These are phyloP conservation scores for Eucalyptus virginea DNA, from an alignment of 345 rosid species.

Conservation along the genomic window DNA sequence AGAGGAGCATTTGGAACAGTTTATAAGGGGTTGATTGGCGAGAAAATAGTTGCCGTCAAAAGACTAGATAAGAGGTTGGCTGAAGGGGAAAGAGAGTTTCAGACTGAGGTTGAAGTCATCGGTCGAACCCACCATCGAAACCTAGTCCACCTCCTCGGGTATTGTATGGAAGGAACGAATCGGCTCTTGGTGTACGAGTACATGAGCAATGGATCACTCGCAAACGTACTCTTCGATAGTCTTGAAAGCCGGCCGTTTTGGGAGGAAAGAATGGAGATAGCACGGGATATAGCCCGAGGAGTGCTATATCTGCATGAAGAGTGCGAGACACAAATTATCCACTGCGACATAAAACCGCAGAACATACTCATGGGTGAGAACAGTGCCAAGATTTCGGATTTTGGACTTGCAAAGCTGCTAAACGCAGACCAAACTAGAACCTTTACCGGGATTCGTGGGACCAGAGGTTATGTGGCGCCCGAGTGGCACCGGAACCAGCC, in stretches of 20 bases:
- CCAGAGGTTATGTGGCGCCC: slow-evolving; percentile 13
- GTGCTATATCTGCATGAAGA: neutral
- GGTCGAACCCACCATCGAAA: slow-evolving; percentile 16
- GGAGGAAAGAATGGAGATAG: slow-evolving; percentile 1
- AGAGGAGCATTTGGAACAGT: slow-evolving; percentile 11
- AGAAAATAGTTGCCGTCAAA: slow-evolving; percentile 5
- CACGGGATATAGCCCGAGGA: slow-evolving; percentile 7
- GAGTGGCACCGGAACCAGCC: slow-evolving; percentile 14
- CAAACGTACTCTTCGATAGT: slow-evolving; percentile 1
- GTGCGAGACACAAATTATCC: slow-evolving; percentile 12
- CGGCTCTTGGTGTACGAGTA: slow-evolving; percentile 9
- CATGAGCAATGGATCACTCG: slow-evolving; percentile 14
- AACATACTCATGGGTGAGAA: slow-evolving; percentile 9
- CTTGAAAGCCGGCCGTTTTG: neutral
- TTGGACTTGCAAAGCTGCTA: slow-evolving; percentile 6
- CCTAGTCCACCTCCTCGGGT: slow-evolving; percentile 7
- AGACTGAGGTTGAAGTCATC: slow-evolving; percentile 2
- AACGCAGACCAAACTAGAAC: slow-evolving; percentile 12
- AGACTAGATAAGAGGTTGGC: neutral
- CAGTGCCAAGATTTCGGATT: slow-evolving; percentile 8
- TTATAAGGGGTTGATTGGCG: slow-evolving; percentile 1
- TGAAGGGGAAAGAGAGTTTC: slow-evolving; percentile 10
- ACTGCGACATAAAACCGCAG: slow-evolving; percentile 15
- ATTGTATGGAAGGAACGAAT: slow-evolving; percentile 1
- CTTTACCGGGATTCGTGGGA: slow-evolving; percentile 6